Evolutionary conservation across 768 basidiomycete genomes (phyloP).

Genomic region (Termitomyces sp.): DNA sequence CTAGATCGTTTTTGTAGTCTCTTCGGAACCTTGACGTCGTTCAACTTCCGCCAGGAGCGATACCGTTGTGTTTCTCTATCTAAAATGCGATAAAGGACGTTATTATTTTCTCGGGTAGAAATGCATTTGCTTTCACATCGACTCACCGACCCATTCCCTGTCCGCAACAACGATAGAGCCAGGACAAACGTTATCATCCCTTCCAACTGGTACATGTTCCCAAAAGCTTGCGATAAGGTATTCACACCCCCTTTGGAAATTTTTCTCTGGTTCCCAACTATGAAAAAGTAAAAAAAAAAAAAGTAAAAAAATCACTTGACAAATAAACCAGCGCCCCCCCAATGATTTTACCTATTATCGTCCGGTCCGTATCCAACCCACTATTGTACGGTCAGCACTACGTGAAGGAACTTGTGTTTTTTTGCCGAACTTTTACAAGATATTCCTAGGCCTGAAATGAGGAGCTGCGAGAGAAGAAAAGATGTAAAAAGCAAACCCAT

Average conservation of each 20-base stretch:
- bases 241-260: slow-evolving; percentile 46
- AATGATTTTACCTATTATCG: background rate
- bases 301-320: background rate
- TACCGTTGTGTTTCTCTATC: slow-evolving; percentile 26
- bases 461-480: background rate
- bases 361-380: background rate
- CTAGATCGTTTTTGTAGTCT: background rate
- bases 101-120: background rate
- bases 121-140: background rate
- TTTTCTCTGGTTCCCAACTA: slow-evolving; percentile 67
- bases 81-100: slow-evolving; percentile 5
- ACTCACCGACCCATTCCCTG: slow-evolving; percentile 53
- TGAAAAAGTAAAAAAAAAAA: background rate
- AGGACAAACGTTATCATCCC: slow-evolving; percentile 48
- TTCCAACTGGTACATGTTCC: slow-evolving; percentile 40
- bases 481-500: background rate
- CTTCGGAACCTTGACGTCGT: background rate
- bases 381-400: background rate
- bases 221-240: slow-evolving; percentile 61
- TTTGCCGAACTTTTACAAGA: background rate
- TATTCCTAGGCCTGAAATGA: background rate
- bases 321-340: background rate
- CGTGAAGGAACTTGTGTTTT: background rate
- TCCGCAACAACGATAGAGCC: slow-evolving; percentile 38
- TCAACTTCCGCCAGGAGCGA: background rate